Evolutionary conservation across 129 eudicot genomes (phyloP).

Genomic region (Solidago caesia): DNA sequence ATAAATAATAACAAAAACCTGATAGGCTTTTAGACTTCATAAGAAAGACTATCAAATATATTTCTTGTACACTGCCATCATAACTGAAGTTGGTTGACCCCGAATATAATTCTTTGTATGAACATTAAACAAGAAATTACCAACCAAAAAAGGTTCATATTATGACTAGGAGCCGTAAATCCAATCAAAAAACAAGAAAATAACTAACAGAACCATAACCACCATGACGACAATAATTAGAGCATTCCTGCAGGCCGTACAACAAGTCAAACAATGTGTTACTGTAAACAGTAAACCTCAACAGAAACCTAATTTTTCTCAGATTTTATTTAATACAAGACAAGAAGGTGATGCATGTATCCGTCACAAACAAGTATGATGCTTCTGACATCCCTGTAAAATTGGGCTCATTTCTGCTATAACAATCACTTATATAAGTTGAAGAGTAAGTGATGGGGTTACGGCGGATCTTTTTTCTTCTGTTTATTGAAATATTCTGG

Average conservation of each 20-base stretch:
- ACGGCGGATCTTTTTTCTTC: slow-evolving; percentile 43
- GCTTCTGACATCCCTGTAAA: slow-evolving; percentile 29
- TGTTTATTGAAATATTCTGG: slow-evolving; percentile 52
- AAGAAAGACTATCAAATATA: no score
- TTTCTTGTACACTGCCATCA: no score
- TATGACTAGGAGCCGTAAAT: slow-evolving; percentile 2
- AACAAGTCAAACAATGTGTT: slow-evolving; percentile 21
- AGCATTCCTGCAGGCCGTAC: slow-evolving; percentile 13
- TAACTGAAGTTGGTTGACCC: no score
- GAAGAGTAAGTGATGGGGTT: slow-evolving; percentile 16
- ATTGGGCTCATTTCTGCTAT: slow-evolving; percentile 10
- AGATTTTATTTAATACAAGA: slow-evolving; percentile 25
- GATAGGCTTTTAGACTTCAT: no score
- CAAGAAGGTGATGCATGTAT: slow-evolving; percentile 6
- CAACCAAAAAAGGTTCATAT: slow-evolving; percentile 8
- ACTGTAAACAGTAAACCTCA: slow-evolving; percentile 14
- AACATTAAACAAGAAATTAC: neutral
- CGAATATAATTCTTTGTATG: neutral
- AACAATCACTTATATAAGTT: slow-evolving; percentile 15
- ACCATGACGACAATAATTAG: neutral
- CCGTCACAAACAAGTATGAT: slow-evolving; percentile 21
- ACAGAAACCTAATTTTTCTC: slow-evolving; percentile 4
- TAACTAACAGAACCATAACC: slow-evolving; percentile 1
- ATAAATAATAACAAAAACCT: no score
- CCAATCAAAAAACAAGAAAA: neutral